Conservation (phyloP, 2,329 filamentous ascomycete species). For the Microdochium paspali region DNA sequence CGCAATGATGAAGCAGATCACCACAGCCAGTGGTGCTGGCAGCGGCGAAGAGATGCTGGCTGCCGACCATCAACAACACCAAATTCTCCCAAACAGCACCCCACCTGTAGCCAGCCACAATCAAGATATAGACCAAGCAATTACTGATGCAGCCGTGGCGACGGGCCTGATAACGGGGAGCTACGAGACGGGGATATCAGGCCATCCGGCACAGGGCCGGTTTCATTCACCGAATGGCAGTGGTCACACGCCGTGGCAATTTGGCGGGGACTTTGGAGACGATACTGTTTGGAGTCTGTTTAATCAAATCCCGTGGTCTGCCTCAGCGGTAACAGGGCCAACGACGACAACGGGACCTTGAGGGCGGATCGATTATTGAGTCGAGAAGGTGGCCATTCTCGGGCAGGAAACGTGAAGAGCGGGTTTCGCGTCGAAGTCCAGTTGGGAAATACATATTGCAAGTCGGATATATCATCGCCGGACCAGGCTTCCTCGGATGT, state of each 20-base stretch:
- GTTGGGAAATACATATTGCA: no score
- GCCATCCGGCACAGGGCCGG: conserved; percentile 4
- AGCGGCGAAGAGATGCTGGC: not conserved
- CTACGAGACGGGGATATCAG: conserved; percentile 2
- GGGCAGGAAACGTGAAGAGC: no score
- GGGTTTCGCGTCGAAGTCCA: no score
- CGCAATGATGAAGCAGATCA: no score
- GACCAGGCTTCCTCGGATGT: no score
- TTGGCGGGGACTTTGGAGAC: conserved; percentile 43
- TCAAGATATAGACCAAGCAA: no score
- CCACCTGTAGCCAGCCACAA: no score
- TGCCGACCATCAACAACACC: not conserved
- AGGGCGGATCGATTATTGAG: no score
- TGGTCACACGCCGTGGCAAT: conserved; percentile 32
- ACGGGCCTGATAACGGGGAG: not conserved
- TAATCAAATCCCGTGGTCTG: conserved; percentile 35
- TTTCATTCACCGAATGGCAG: conserved; percentile 3
- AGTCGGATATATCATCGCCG: no score
- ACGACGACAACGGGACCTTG: not conserved
- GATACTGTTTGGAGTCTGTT: conserved; percentile 48
- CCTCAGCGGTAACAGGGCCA: no score
- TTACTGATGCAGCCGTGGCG: not conserved
- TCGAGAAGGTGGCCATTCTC: no score
- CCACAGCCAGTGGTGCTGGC: not conserved
- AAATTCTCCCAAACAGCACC: not conserved